Base-by-base conservation (phyloP, 2,329 filamentous ascomycete genomes). In the Rugonectria rugulosa region DNA sequence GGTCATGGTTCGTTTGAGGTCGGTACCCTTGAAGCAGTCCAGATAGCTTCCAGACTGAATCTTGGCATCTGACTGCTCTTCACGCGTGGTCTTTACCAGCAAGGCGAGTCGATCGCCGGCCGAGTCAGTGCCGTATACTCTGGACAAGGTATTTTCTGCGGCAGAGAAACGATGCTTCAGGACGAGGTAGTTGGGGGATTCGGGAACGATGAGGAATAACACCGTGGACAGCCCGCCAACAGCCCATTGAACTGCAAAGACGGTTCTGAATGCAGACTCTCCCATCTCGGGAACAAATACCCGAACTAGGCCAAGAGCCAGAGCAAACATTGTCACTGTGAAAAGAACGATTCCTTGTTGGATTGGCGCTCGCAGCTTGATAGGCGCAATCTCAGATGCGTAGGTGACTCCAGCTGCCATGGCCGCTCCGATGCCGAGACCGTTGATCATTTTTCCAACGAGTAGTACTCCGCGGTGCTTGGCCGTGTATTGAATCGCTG, bases 371-470 rank as follows among this genome's bases (percentile, higher is more conserved):
- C 51, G 29, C 14, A 54, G 37, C 38, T 54, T 54, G 17, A 48
- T 29, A 11, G 44, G 51, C 5, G 51, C 44, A n/a, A 54, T 44
- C 19, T 54, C 51, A n/a, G 51, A 54, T 11, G 51, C 51, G 40
- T 54, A 54, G 3, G 44, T 54, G 10, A 54, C 38, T n/a, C 51
- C 51, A 10, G 44, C 44, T 3, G 51, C 51, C 51, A 54, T 54
- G 6, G 43, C 37, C 3, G 51, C 51, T 42, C 51, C 44, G 14
- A 48, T 48, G 14, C 51, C 51, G 19, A 54, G 48, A 12, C 51
- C 44, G 31, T 54, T 54, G n/a, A 54, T 47, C 43, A 54, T 54
- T 19, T 54, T 54, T 23, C 51, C 51, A 19, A 38, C 51, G 17
- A 54, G 44, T 31, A 54, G 29, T 8, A 54, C 43, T 3, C 51